phyloP scores from a whole-genome alignment of 2,329 filamentous ascomycete genomes.

The Penicillium olsonii region DNA sequence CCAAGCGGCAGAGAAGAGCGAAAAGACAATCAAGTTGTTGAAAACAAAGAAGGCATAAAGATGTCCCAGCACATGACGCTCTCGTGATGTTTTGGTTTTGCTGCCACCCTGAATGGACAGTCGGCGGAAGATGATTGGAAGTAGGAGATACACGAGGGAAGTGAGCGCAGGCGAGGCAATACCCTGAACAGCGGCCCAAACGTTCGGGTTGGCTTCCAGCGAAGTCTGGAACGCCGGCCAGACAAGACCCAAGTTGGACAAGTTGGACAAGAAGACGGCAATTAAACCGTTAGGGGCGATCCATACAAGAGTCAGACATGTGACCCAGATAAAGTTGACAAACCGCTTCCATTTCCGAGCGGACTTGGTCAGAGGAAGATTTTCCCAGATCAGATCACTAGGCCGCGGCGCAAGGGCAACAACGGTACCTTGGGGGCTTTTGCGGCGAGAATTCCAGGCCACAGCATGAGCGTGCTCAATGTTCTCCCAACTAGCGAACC shows the following conservation, averaged over 20 bases:
- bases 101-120: slow-evolving; percentile 83
- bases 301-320: slow-evolving; percentile 78
- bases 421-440: slow-evolving; percentile 75
- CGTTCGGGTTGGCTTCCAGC: slow-evolving; percentile 61
- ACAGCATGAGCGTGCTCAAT: slow-evolving; percentile 87
- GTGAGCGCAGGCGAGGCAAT: slow-evolving; percentile 84
- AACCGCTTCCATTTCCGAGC: slow-evolving; percentile 72
- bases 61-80: slow-evolving; percentile 86
- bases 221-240: slow-evolving; percentile 74
- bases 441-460: slow-evolving; percentile 77
- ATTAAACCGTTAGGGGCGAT: slow-evolving; percentile 92
- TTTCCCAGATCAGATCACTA: slow-evolving; percentile 94
- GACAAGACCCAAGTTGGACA: slow-evolving; percentile 75
- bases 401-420: slow-evolving; percentile 80
- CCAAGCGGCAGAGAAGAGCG: slow-evolving; percentile 83
- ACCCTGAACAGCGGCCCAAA: slow-evolving; percentile 91
- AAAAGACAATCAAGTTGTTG: slow-evolving; percentile 95
- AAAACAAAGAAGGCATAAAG: slow-evolving; percentile 96
- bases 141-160: slow-evolving; percentile 80
- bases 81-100: slow-evolving; percentile 85
- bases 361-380: slow-evolving; percentile 71
- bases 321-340: slow-evolving; percentile 82
- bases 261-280: slow-evolving; percentile 86
- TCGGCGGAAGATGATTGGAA: slow-evolving; percentile 89
- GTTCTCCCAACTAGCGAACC: slow-evolving; percentile 89